Evolutionary conservation across 768 basidiomycete genomes (phyloP), one percentile per base, ranked within the genome.

Genomic region (Rossbeevera mucosa): DNA sequence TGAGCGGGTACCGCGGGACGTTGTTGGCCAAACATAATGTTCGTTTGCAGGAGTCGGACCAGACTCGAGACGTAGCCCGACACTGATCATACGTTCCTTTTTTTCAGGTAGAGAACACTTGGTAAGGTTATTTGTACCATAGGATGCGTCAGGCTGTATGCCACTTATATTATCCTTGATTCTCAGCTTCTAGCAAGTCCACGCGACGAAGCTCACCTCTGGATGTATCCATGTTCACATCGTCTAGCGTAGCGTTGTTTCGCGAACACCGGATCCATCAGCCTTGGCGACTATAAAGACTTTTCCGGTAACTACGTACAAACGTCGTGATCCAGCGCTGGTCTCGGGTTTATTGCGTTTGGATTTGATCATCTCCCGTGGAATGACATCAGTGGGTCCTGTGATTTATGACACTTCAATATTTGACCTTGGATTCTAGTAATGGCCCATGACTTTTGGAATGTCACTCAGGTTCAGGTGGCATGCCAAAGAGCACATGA

Each of bases 1-100:
- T 51, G 7, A 67, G 78, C 1, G 79, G 74, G 60, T 85, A 88
- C 22, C 81, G 63, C 5, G 77, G 71, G 2, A 76, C 64, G 2
- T 59, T 65, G 25, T 60, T 62, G 3, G 68, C 53, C 47, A 75
- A 76, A 52, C 74, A 77, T 6, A n/a, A 36, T 2, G 72, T 58
- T n/a, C 60, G 56, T 9, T 65, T 67, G 63, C 85, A 89, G 0
- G 75, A 68, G 46, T 81, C 76, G 0, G 85, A 85, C 24, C 83
- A 66, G 9, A 85, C n/a, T n/a, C n/a, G n/a, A 41, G 26, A 44
- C 21, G 21, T 16, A 22, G 8, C 12, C 44, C 14, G 44, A 22
- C 55, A 30, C 29, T 42, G 38, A 57, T 26, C 38, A 8, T 45
- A 29, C 18, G 25, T n/a, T 16, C 41, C n/a, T 36, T 22, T 42